phyloP scores from a whole-genome alignment of 2,329 filamentous ascomycete genomes.

The Paraphoma chrysanthemicola region DNA sequence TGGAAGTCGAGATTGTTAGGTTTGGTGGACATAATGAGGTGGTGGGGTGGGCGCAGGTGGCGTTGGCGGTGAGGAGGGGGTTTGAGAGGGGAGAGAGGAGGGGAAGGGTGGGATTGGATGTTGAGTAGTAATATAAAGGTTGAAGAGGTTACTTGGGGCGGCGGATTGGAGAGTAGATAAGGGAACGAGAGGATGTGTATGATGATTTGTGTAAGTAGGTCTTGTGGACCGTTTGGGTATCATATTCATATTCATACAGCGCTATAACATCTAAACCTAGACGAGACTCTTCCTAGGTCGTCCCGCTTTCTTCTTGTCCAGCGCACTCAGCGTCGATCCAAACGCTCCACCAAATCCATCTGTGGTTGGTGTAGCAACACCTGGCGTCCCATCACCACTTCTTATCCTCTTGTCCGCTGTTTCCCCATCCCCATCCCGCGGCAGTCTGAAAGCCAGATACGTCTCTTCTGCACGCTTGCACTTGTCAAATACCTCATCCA shows the following conservation, averaged over 20 bases:
- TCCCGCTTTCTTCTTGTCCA: conserved; percentile 33
- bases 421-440: conserved; percentile 48
- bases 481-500: conserved; percentile 59
- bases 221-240: conserved; percentile 12
- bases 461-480: conserved; percentile 63
- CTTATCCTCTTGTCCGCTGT: conserved; percentile 18
- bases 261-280: not conserved
- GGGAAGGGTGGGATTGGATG: conserved; percentile 33
- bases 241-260: conserved; percentile 11
- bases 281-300: conserved; percentile 35
- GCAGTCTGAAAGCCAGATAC: conserved; percentile 63
- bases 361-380: conserved; percentile 20
- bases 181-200: not conserved
- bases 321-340: not conserved
- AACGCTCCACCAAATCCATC: conserved; percentile 22
- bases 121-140: conserved; percentile 22
- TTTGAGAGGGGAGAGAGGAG: conserved; percentile 68
- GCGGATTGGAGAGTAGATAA: no score
- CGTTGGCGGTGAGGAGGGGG: conserved; percentile 69
- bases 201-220: no score
- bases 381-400: conserved; percentile 30
- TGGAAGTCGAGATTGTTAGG: conserved; percentile 53
- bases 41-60: conserved; percentile 69
- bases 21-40: conserved; percentile 70
- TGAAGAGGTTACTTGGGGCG: no score